phyloP scores from a whole-genome alignment of 345 rosid genomes.

The Mallotus nudiflorus region DNA sequence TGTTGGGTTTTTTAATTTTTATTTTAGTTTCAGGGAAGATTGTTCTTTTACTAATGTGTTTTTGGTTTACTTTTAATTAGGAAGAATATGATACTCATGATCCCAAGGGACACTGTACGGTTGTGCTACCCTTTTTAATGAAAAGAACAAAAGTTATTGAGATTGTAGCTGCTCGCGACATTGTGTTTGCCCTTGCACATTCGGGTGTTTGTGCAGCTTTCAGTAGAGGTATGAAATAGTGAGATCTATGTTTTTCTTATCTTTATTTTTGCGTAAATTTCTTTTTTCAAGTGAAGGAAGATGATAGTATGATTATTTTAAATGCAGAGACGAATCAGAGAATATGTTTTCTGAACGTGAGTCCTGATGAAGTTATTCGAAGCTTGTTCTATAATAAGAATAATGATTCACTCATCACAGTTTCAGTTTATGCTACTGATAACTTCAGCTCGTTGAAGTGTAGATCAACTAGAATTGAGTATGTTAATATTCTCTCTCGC shows the following conservation, averaged over 20 bases:
- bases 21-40: not conserved
- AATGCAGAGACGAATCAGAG: constrained; percentile 78
- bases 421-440: constrained; percentile 91
- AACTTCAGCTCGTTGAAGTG: constrained; percentile 95
- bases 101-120: constrained; percentile 74
- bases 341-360: constrained; percentile 82
- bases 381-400: constrained; percentile 93
- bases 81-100: constrained; percentile 98
- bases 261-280: too few relatives aligned
- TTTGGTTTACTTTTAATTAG: constrained; percentile 33
- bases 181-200: constrained; percentile 94
- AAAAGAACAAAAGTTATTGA: constrained; percentile 90
- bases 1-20: not conserved
- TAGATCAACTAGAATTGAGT: constrained; percentile 96
- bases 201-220: constrained; percentile 93
- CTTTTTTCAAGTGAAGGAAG: not conserved
- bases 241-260: too few relatives aligned
- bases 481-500: constrained; percentile 19
- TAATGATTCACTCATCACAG: constrained; percentile 95
- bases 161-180: constrained; percentile 93
- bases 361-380: constrained; percentile 90
- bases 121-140: constrained; percentile 84
- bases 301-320: not conserved
- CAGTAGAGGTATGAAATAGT: constrained; percentile 61
- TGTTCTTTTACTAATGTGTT: not conserved